Evolutionary conservation across 2,329 filamentous ascomycete genomes (phyloP).

Genomic region (Colletotrichum agaves): DNA sequence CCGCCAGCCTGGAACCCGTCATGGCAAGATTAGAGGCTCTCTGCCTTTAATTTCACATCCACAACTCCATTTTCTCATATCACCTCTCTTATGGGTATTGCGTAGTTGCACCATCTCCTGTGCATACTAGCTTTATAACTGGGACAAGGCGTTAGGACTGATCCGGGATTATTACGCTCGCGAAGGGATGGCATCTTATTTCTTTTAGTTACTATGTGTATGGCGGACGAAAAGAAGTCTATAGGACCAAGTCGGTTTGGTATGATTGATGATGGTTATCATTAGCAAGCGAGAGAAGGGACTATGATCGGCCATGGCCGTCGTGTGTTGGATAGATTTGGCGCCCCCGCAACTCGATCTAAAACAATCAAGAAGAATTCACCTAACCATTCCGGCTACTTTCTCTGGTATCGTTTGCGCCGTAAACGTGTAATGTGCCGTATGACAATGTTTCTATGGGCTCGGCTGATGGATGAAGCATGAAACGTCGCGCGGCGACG

Average conservation of each 20-base stretch:
- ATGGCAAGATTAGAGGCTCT: slow-evolving; percentile 49
- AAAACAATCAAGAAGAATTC: slow-evolving; percentile 23
- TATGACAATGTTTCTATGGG: neutral
- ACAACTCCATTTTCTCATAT: slow-evolving; percentile 1
- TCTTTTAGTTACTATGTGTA: neutral
- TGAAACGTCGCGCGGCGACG: slow-evolving; percentile 25
- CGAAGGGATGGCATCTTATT: slow-evolving; percentile 31
- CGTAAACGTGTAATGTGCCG: neutral
- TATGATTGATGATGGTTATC: slow-evolving; percentile 35
- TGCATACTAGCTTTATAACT: slow-evolving; percentile 38
- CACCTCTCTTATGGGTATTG: slow-evolving; percentile 15
- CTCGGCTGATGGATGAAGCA: slow-evolving; percentile 15
- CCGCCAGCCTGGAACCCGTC: slow-evolving; percentile 51
- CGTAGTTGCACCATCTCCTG: slow-evolving; percentile 26
- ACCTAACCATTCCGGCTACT: neutral
- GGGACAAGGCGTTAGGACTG: slow-evolving; percentile 31
- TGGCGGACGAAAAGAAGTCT: slow-evolving; percentile 34
- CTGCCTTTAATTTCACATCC: slow-evolving; percentile 15
- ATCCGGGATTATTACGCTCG: slow-evolving; percentile 28
- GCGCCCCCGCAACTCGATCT: slow-evolving; percentile 32
- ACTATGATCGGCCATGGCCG: slow-evolving; percentile 10
- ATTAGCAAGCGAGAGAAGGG: slow-evolving; percentile 26
- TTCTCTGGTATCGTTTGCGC: too few species aligned
- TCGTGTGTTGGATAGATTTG: slow-evolving; percentile 34
- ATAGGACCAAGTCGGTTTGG: slow-evolving; percentile 30